A percentile compares a stretch with the other conserved stretches of the same genome.
These are phyloP conservation scores for Evansstolkia leycettana DNA, from an alignment of 495 filamentous ascomycete genomes.

Conservation along the genomic window DNA sequence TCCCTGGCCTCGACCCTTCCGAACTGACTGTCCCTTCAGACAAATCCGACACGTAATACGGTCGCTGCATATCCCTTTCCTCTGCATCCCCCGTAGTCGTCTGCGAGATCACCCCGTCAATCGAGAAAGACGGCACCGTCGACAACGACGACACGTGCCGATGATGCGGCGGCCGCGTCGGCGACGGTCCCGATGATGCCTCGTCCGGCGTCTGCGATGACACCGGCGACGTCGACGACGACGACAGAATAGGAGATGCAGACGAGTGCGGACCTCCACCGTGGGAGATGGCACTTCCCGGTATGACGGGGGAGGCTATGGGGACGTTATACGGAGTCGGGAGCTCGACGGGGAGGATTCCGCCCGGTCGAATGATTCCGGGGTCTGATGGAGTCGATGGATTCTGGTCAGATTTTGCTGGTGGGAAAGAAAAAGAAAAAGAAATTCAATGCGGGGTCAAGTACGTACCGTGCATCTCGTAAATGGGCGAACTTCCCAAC, in stretches of 20 bases:
- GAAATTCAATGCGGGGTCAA: too few species aligned
- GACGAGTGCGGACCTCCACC: too few species aligned
- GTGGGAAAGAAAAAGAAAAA: too few species aligned
- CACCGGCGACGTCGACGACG: conserved; percentile 2
- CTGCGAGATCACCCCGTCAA: not conserved
- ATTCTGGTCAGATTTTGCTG: too few species aligned
- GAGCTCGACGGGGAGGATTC: conserved; percentile 4
- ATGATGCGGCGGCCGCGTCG: conserved; percentile 2
- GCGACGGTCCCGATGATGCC: not conserved
- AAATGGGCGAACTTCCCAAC: not conserved
- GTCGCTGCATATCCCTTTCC: conserved; percentile 1
- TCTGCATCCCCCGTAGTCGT: too few species aligned
- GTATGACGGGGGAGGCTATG: too few species aligned
- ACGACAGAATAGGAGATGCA: not conserved
- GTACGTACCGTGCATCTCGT: conserved; percentile 2
- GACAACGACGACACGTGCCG: conserved; percentile 8
- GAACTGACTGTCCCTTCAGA: conserved; percentile 9
- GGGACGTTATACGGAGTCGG: conserved; percentile 5
- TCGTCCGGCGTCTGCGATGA: conserved; percentile 4
- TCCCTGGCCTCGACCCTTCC: conserved; percentile 1
- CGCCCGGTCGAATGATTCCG: too few species aligned
- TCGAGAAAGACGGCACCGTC: conserved; percentile 3
- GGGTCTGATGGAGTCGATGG: too few species aligned
- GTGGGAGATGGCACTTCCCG: not conserved
- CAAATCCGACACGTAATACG: conserved; percentile 5